Evolutionary conservation across 2,329 filamentous ascomycete genomes (phyloP).

Genomic region (Taxawa tesnikishii): DNA sequence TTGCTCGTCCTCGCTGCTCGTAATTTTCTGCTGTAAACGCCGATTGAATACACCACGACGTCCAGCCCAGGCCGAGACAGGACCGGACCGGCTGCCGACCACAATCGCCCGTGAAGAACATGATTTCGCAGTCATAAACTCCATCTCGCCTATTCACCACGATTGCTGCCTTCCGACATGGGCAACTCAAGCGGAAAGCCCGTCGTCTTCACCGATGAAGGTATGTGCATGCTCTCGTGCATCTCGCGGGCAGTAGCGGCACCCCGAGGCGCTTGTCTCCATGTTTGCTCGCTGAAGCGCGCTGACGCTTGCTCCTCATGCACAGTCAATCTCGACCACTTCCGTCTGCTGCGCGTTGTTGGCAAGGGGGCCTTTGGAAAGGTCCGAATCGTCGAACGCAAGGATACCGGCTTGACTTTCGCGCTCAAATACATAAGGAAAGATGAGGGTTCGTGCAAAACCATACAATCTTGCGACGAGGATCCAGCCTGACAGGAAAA

Average conservation of each 20-base stretch:
- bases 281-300: too few relatives aligned
- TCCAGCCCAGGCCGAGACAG: too few relatives aligned
- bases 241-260: too few relatives aligned
- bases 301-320: too few relatives aligned
- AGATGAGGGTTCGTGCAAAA: conserved; percentile 83
- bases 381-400: conserved; percentile 94
- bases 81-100: too few relatives aligned
- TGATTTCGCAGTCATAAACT: not conserved
- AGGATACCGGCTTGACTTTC: conserved; percentile 88
- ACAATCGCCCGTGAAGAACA: not conserved
- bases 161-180: conserved; percentile 40
- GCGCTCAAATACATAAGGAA: conserved; percentile 97
- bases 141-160: not conserved
- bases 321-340: conserved; percentile 91
- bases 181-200: conserved; percentile 93
- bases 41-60: too few relatives aligned
- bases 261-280: too few relatives aligned
- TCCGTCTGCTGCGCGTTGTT: conserved; percentile 86
- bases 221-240: conserved; percentile 37
- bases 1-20: too few relatives aligned
- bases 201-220: conserved; percentile 84
- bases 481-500: conserved; percentile 10
- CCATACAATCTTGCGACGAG: too few relatives aligned
- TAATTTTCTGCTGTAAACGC: too few relatives aligned
- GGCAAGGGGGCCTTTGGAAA: conserved; percentile 98